Conservation (phyloP, 2,329 filamentous ascomycete species). For the Epichloe scottii region DNA sequence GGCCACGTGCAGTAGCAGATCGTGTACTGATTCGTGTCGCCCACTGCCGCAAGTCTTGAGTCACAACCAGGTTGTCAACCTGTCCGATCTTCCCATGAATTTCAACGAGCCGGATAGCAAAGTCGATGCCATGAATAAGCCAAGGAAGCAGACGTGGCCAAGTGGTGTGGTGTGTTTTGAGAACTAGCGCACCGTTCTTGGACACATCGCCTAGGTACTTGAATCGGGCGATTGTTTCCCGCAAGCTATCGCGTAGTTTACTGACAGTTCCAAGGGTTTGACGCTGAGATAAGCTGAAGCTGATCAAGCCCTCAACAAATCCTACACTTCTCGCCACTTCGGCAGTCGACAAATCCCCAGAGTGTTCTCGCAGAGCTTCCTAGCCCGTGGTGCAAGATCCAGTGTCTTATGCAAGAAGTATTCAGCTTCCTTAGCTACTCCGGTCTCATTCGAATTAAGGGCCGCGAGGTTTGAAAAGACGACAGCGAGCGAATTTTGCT, state of each 20-base stretch:
- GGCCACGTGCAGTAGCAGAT: conserved; percentile 25
- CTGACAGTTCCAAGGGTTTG: conserved; percentile 30
- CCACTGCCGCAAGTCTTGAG: conserved; percentile 37
- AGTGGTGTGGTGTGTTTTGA: conserved; percentile 11
- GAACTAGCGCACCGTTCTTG: conserved; percentile 12
- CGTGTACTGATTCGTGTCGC: conserved; percentile 33
- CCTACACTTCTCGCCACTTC: conserved; percentile 71
- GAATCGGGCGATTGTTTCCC: conserved; percentile 24
- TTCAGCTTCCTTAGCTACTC: conserved; percentile 33
- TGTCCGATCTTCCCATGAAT: conserved; percentile 55
- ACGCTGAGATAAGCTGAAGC: conserved; percentile 50
- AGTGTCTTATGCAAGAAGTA: conserved; percentile 70
- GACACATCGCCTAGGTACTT: conserved; percentile 19
- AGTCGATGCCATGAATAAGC: conserved; percentile 55
- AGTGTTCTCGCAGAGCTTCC: conserved; percentile 61
- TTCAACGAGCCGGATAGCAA: conserved; percentile 48
- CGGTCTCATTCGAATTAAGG: conserved; percentile 20
- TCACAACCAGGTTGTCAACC: conserved; percentile 31
- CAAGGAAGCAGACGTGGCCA: conserved; percentile 32
- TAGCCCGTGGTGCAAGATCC: conserved; percentile 56
- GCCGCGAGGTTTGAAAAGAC: conserved; percentile 50
- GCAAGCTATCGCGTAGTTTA: conserved; percentile 26
- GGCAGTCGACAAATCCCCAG: conserved; percentile 69
- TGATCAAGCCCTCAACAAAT: conserved; percentile 75
- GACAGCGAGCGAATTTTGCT: conserved; percentile 57